Evolutionary conservation across 169 alveolate genomes (phyloP).

Genomic region (Babesia bovis): DNA sequence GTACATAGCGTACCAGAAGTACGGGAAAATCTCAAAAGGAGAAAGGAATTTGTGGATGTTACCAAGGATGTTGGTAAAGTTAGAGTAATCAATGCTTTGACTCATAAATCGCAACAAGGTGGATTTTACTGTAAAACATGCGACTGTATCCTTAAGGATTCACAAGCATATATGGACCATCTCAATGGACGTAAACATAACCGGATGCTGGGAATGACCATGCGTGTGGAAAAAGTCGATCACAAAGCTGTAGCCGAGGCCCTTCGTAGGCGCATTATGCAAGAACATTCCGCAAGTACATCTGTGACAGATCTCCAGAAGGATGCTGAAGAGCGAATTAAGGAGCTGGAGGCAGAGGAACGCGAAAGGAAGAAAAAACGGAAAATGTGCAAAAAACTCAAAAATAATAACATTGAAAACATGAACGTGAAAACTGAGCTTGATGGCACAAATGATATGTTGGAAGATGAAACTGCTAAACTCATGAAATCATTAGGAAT

Average conservation of each 20-base stretch:
- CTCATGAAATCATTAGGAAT: constrained; percentile 54
- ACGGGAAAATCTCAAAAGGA: constrained; percentile 75
- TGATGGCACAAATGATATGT: neutral
- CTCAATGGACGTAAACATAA: constrained; percentile 90
- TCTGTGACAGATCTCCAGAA: constrained; percentile 51
- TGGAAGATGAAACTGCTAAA: constrained; percentile 6
- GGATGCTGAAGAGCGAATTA: constrained; percentile 59
- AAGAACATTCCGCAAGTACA: constrained; percentile 19
- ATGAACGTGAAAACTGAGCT: constrained; percentile 16
- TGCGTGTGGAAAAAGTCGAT: constrained; percentile 88
- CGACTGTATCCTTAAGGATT: constrained; percentile 85
- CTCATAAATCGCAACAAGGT: constrained; percentile 84
- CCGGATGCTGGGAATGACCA: constrained; percentile 89
- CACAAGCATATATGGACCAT: constrained; percentile 90
- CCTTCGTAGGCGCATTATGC: constrained; percentile 67
- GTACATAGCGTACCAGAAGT: constrained; percentile 71
- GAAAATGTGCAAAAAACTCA: constrained; percentile 41
- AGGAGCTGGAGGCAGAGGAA: constrained; percentile 61
- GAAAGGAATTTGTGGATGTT: constrained; percentile 73
- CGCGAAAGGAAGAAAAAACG: constrained; percentile 46
- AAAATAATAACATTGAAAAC: constrained; percentile 14
- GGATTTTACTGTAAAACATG: constrained; percentile 85
- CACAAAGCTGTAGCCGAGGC: constrained; percentile 82
- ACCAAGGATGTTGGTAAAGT: constrained; percentile 79
- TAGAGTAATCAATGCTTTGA: constrained; percentile 75